Base-by-base conservation (phyloP, 805 yeast genomes). In the Candida orba region DNA sequence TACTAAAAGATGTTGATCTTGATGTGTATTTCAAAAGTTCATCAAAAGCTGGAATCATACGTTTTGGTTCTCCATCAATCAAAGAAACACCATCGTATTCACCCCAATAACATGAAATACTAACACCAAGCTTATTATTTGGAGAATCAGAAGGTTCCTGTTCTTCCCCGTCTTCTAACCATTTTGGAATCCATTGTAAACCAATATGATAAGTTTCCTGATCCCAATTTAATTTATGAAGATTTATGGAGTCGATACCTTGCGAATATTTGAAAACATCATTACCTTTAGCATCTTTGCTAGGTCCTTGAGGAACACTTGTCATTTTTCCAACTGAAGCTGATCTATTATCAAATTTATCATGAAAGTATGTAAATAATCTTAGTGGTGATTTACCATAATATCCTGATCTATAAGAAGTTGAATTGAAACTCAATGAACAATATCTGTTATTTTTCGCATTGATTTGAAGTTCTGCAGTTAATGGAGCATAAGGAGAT, bases 81-180 rank as follows among this genome's bases (percentile, higher is more conserved):
- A 65, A 56, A 22, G 62, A 57, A 40, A 59, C 74, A 12, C 63
- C 60, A 31, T 78, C 79, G 58, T 78, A 76, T 51, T 88, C 95
- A 8, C 87, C 84, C 90, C 91, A 89, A 54, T 67, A 78, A 58
- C 96, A 89, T 22, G 75, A 68, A 8, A 88, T 71, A 8, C 66
- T 60, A 1, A 88, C 71, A 8, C 79, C 81, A 40, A 87, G 61
- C 44, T 65, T 58, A 53, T 66, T 59, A 6, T 48, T 44, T 33
- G 53, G 54, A 0, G 61, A 51, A 40, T 66, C 65, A 4, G 45
- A 42, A 10, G 62, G 62, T 25, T 48, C 59, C 25, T 58, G 60
- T 8, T 51, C 59, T 9, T 62, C 61, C 18, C 61, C 60, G 31
- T 59, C 64, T n/a, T 56, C 60, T 13, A 73, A 64, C 53, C 74